A percentile compares a stretch with the other conserved stretches of the same genome.
Evolutionary conservation across 768 basidiomycete species (phyloP).

Genomic region (Tulasnella calospora): DNA sequence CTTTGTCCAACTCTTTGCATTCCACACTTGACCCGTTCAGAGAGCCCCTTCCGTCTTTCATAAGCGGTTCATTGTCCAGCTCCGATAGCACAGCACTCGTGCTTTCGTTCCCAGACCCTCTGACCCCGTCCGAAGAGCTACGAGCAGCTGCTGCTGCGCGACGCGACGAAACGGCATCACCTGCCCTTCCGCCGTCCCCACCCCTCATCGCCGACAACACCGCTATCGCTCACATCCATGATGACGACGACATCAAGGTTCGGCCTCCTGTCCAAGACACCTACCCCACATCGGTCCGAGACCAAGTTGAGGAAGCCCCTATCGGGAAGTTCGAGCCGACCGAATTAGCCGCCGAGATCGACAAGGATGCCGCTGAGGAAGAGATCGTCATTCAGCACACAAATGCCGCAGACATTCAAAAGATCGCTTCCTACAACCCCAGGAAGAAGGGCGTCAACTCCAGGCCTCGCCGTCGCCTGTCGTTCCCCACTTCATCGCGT

Average conservation of each 20-base stretch:
- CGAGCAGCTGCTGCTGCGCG: not conserved
- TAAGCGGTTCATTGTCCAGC: conserved; percentile 24
- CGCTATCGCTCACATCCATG: not conserved
- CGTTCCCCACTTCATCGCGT: not conserved
- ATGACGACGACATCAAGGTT: not conserved
- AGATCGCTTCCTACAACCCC: conserved; percentile 20
- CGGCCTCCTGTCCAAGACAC: conserved; percentile 1
- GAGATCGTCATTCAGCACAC: not conserved
- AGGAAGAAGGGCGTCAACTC: not conserved
- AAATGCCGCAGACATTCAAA: conserved; percentile 9
- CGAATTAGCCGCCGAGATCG: not conserved
- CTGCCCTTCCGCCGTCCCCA: not conserved
- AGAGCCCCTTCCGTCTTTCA: conserved; percentile 16
- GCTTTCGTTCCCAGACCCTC: conserved; percentile 23
- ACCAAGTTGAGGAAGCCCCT: not conserved
- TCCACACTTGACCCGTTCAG: conserved; percentile 24
- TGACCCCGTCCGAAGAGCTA: conserved; percentile 23
- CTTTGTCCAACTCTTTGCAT: conserved; percentile 16
- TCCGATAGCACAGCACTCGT: conserved; percentile 13
- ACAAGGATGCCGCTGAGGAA: not conserved
- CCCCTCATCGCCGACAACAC: not conserved
- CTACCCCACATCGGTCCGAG: conserved; percentile 9
- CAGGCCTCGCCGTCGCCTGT: conserved; percentile 13
- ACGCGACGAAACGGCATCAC: conserved; percentile 1
- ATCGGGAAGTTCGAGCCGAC: not conserved